Evolutionary conservation across 2,329 filamentous ascomycete genomes (phyloP).

Genomic region (Scedosporium dehoogii): DNA sequence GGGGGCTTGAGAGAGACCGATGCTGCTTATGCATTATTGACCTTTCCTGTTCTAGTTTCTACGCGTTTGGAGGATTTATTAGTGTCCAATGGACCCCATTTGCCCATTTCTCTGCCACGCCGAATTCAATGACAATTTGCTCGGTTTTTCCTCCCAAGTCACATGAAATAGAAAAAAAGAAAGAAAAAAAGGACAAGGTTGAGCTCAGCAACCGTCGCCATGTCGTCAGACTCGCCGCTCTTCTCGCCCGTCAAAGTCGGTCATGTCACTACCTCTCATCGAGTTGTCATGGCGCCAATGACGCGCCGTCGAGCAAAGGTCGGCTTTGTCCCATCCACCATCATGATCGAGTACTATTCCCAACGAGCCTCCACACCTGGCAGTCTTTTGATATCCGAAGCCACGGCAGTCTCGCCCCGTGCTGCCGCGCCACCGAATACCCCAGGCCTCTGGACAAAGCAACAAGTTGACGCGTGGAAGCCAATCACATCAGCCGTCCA

Average conservation of each 20-base stretch:
- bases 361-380: constrained; percentile 33
- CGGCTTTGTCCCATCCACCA: constrained; percentile 15
- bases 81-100: too few relatives aligned
- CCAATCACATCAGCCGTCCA: constrained; percentile 53
- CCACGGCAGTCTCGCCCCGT: constrained; percentile 29
- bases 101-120: too few relatives aligned
- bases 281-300: constrained; percentile 46
- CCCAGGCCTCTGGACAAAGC: constrained; percentile 47
- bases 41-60: too few relatives aligned
- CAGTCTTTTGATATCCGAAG: constrained; percentile 32
- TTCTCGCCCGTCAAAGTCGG: constrained; percentile 34
- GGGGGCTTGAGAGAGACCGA: too few relatives aligned
- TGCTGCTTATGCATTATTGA: too few relatives aligned
- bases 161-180: too few relatives aligned
- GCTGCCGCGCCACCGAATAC: constrained; percentile 28
- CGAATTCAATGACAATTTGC: too few relatives aligned
- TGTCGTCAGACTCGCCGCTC: constrained; percentile 15
- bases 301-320: constrained; percentile 42
- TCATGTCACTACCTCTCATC: constrained; percentile 26
- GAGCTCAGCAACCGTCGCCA: too few relatives aligned
- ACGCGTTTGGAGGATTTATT: too few relatives aligned
- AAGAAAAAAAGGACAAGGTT: too few relatives aligned
- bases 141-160: too few relatives aligned
- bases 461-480: constrained; percentile 52
- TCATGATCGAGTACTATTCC: constrained; percentile 29